These are phyloP conservation scores for Sugiyamaella smithiae DNA, from an alignment of 805 yeast species.

Conservation along the genomic window DNA sequence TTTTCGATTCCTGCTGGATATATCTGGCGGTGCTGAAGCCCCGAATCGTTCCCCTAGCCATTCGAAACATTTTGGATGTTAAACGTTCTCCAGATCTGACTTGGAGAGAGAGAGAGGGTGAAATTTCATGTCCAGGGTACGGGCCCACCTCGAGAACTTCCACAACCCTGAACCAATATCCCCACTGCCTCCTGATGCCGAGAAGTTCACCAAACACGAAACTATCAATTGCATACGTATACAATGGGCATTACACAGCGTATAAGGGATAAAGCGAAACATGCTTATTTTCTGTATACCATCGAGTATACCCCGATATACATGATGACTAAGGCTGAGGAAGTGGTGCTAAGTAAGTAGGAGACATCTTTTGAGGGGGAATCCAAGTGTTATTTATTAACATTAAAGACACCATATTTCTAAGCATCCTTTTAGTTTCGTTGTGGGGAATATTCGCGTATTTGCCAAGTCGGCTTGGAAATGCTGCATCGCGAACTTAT, in stretches of 20 bases:
- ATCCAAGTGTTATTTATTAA: background rate
- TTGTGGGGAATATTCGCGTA: constrained; percentile 14
- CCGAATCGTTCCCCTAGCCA: background rate
- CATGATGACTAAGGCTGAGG: constrained; percentile 20
- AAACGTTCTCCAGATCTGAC: too few species aligned
- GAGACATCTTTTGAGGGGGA: too few species aligned
- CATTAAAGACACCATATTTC: constrained; percentile 12
- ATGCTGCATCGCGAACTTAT: constrained; percentile 4
- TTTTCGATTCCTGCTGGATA: background rate
- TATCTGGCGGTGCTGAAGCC: background rate
- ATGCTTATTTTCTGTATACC: constrained; percentile 8
- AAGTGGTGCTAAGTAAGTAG: constrained; percentile 16
- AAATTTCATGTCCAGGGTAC: too few species aligned
- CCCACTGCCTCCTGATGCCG: too few species aligned
- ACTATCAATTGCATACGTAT: too few species aligned
- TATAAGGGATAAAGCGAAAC: background rate
- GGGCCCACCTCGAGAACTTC: too few species aligned
- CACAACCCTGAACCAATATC: too few species aligned
- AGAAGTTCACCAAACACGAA: too few species aligned
- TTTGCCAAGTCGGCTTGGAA: constrained; percentile 9
- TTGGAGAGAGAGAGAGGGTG: too few species aligned
- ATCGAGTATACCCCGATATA: constrained; percentile 19
- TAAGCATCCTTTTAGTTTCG: constrained; percentile 9
- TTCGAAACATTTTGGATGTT: background rate
- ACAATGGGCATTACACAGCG: constrained; percentile 2